Base-by-base conservation (phyloP, 768 basidiomycete species). In the Termitomyces sp. region DNA sequence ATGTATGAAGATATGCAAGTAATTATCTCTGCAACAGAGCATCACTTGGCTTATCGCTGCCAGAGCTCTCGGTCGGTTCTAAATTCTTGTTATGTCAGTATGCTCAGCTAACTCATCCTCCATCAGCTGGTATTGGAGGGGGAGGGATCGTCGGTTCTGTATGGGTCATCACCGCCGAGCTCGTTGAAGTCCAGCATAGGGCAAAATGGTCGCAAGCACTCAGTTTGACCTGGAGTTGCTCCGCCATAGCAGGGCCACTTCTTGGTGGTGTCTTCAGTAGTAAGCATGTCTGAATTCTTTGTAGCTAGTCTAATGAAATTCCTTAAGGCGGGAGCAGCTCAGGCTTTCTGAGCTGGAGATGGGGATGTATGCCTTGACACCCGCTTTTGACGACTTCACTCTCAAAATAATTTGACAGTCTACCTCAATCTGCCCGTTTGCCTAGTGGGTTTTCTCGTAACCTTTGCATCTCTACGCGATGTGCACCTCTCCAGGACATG, bases 161-260 rank as follows among this genome's bases (percentile, higher is more conserved):
- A 37, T 93, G 92, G 92, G 84, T 90, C 24, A 87, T 94, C 59
- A 92, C 89, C 47, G 82, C 91, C 62, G 91, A 94, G 69, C 85
- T 94, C 59, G 91, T 93, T 44, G 84, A 87, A 69, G 79, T 84
- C 31, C 77, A 75, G 60, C 75, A 80, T 59, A 83, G 89, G 58
- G 87, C 90, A 51, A 90, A 85, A 69, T 93, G 90, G 91, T 91
- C 89, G 12, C 89, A 90, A 70, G 89, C 89, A 20, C 78, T 93
- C 34, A 92, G 91, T 63, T 70, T 92, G 55, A 93, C 91, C 39
- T 93, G 91, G 91, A 86, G 87, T 60, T 89, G 88, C 68, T 93
- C 91, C 45, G 91, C 91, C 36, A 71, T 93, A 61, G 89, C 91
- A 49, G 91, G 92, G 6, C 91, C 91, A 22, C 72, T 93, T 16